Conservation (phyloP, 1,284 basidiomycete species). For the Boletus sp. region DNA sequence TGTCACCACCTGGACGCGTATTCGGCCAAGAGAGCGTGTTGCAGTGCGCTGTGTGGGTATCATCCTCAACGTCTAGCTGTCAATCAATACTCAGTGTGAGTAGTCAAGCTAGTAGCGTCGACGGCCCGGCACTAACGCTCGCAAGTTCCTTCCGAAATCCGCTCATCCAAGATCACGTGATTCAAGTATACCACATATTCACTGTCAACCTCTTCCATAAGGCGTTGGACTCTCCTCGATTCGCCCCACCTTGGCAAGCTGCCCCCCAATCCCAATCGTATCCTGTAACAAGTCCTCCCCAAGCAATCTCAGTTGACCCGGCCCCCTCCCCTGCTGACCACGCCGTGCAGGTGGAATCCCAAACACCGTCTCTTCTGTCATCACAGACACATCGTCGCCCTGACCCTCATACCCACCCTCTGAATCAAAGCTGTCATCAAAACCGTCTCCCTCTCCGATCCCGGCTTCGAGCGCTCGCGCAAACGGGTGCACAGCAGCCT, state of each 20-base stretch:
- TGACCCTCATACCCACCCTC: slow-evolving; percentile 30
- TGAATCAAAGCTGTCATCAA: slow-evolving; percentile 56
- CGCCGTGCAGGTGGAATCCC: slow-evolving; percentile 61
- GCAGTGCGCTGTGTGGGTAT: slow-evolving; percentile 38
- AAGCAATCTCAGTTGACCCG: slow-evolving; percentile 51
- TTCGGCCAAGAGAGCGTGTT: slow-evolving; percentile 26
- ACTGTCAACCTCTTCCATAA: slow-evolving; percentile 29
- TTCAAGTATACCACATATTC: neutral
- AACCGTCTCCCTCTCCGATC: slow-evolving; percentile 50
- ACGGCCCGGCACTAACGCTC: neutral
- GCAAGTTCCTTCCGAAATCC: slow-evolving; percentile 36
- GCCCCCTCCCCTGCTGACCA: slow-evolving; percentile 32
- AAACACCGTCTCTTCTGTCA: slow-evolving; percentile 68
- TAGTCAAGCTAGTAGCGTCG: neutral
- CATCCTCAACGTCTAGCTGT: slow-evolving; percentile 20
- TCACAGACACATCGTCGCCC: slow-evolving; percentile 22
- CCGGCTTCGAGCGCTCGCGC: slow-evolving; percentile 44
- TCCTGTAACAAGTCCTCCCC: slow-evolving; percentile 65
- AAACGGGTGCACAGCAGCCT: slow-evolving; percentile 56
- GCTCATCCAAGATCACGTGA: slow-evolving; percentile 24
- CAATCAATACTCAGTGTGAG: neutral
- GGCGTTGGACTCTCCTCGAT: slow-evolving; percentile 70
- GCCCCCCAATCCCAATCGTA: slow-evolving; percentile 60
- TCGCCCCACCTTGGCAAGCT: slow-evolving; percentile 50
- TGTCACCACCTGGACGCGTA: slow-evolving; percentile 20